Evolutionary conservation across 495 filamentous ascomycete genomes (phyloP).

Genomic region (Aspergillus carlsbadensis): DNA sequence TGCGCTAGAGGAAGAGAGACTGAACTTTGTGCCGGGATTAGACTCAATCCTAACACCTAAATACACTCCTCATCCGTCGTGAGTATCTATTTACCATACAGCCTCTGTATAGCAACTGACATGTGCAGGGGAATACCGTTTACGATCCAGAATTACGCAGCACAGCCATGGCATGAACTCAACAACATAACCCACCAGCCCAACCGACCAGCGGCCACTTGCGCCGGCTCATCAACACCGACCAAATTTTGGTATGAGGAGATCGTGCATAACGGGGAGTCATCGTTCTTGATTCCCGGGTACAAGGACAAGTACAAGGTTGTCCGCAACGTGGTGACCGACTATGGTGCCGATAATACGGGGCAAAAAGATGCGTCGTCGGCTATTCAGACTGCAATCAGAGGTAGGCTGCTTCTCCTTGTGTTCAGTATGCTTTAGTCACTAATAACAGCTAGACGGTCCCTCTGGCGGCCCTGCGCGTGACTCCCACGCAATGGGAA

Average conservation of each 20-base stretch:
- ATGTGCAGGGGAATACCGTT: slow-evolving; percentile 23
- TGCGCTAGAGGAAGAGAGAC: not conserved
- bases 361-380: slow-evolving; percentile 23
- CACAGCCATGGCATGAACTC: slow-evolving; percentile 21
- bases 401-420: slow-evolving; percentile 15
- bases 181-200: not conserved
- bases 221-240: slow-evolving; percentile 5
- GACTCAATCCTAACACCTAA: slow-evolving; percentile 1
- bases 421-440: not conserved
- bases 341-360: slow-evolving; percentile 34
- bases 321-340: slow-evolving; percentile 35
- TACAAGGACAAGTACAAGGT: slow-evolving; percentile 33
- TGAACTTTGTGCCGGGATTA: not conserved
- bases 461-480: slow-evolving; percentile 26
- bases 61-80: slow-evolving; percentile 15
- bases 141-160: slow-evolving; percentile 13
- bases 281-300: slow-evolving; percentile 24
- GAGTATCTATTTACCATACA: not conserved
- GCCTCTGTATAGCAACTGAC: not conserved
- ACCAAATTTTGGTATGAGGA: slow-evolving; percentile 33
- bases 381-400: slow-evolving; percentile 33
- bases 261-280: slow-evolving; percentile 35
- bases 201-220: slow-evolving; percentile 1
- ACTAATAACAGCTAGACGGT: slow-evolving; percentile 16
- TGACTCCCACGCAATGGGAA: slow-evolving; percentile 34